phyloP scores from a whole-genome alignment of 805 yeast genomes.

The Ogataea wickerhamii region DNA sequence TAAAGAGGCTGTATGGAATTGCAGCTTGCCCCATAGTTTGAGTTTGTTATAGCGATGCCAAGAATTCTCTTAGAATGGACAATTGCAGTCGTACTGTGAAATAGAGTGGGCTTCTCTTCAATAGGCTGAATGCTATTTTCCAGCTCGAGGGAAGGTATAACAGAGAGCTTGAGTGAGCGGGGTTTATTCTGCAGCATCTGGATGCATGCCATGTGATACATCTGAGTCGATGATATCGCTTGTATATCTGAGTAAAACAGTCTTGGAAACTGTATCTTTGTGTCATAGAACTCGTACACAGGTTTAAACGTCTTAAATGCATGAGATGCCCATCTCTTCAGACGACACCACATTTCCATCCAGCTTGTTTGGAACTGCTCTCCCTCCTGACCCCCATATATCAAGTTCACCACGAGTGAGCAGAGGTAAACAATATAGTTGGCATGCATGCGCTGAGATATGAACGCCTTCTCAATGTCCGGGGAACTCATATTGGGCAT shows the following conservation, averaged over 20 bases:
- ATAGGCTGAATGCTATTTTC: neutral
- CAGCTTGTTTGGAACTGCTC: conserved; percentile 34
- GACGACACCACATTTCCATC: conserved; percentile 36
- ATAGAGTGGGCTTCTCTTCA: too few relatives aligned
- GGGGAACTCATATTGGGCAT: conserved; percentile 25
- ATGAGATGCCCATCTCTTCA: conserved; percentile 34
- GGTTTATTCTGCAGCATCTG: conserved; percentile 40
- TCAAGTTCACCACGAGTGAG: conserved; percentile 34
- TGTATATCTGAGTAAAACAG: conserved; percentile 38
- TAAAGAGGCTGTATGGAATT: conserved; percentile 28
- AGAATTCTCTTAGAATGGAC: conserved; percentile 34
- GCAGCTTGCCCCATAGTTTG: conserved; percentile 25
- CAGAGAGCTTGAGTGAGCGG: conserved; percentile 29
- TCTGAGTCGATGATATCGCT: conserved; percentile 39
- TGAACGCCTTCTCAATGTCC: conserved; percentile 25
- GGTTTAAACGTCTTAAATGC: conserved; percentile 31
- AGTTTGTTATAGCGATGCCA: conserved; percentile 32
- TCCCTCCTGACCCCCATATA: conserved; percentile 27
- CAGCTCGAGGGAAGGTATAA: conserved; percentile 11
- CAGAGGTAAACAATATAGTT: conserved; percentile 39
- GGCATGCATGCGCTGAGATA: conserved; percentile 32
- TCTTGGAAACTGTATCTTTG: conserved; percentile 35
- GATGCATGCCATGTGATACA: conserved; percentile 41
- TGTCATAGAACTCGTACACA: conserved; percentile 28
- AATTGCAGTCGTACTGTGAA: neutral